A percentile compares a stretch with the other conserved stretches of the same genome.
These are phyloP conservation scores for Hypoxylon sp. DNA, from an alignment of 2,329 filamentous ascomycete species.

Conservation along the genomic window DNA sequence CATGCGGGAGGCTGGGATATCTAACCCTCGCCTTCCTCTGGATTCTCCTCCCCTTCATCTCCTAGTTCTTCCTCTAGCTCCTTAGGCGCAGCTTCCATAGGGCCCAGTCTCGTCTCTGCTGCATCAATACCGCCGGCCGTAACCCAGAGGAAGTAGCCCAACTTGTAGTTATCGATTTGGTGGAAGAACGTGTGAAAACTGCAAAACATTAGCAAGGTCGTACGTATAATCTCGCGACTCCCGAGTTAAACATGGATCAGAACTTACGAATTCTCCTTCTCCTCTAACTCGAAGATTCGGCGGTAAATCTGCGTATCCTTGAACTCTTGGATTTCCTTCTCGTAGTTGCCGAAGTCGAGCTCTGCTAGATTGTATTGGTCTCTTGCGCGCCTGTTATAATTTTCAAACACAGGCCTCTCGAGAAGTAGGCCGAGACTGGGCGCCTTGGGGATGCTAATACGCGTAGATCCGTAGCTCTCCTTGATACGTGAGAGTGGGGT, in stretches of 20 bases:
- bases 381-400: constrained; percentile 83
- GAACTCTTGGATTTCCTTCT: constrained; percentile 86
- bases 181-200: constrained; percentile 85
- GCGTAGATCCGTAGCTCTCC: constrained; percentile 79
- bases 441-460: constrained; percentile 93
- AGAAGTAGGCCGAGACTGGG: constrained; percentile 89
- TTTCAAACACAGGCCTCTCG: constrained; percentile 91
- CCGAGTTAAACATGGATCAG: background rate
- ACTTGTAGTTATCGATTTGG: constrained; percentile 81
- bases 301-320: constrained; percentile 94
- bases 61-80: constrained; percentile 63
- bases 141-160: constrained; percentile 80
- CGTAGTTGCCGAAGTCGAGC: constrained; percentile 84
- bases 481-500: constrained; percentile 78
- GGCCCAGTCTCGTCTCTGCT: constrained; percentile 64
- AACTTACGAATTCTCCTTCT: constrained; percentile 86
- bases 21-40: constrained; percentile 58
- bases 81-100: constrained; percentile 58
- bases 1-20: background rate
- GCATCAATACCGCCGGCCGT: constrained; percentile 77
- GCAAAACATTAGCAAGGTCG: constrained; percentile 37
- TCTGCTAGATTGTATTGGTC: constrained; percentile 74
- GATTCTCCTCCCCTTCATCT: constrained; percentile 68
- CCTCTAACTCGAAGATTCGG: constrained; percentile 90
- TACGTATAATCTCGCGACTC: background rate